A percentile compares a stretch with the other conserved stretches of the same genome.
phyloP scores from a whole-genome alignment of 1,284 basidiomycete genomes.

The Pseudozyma pruni region DNA sequence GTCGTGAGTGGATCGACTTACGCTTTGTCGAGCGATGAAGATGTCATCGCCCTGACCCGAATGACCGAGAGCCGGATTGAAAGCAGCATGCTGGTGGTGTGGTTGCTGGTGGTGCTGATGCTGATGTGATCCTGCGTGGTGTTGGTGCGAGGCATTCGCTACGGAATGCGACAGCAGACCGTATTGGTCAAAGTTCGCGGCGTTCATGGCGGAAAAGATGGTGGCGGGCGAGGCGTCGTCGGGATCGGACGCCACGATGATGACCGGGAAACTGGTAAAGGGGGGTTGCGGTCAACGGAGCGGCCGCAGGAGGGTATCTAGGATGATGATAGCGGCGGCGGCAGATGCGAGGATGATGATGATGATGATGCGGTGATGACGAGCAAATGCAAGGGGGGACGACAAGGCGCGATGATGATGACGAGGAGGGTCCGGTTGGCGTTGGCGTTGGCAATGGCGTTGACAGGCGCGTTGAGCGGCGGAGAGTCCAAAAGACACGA shows the following conservation, averaged over 20 bases:
- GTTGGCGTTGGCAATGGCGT: constrained; percentile 12
- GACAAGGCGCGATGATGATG: constrained; percentile 12
- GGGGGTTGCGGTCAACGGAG: background rate
- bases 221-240: constrained; percentile 39
- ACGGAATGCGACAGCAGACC: constrained; percentile 49
- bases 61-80: constrained; percentile 45
- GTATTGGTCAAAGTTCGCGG: constrained; percentile 50
- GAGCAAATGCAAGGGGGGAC: constrained; percentile 13
- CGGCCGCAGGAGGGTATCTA: background rate
- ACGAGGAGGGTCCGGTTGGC: constrained; percentile 5
- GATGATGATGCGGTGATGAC: background rate
- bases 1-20: constrained; percentile 14
- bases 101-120: constrained; percentile 43
- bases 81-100: constrained; percentile 43
- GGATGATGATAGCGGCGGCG: background rate
- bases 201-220: constrained; percentile 51
- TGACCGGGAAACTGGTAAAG: constrained; percentile 7
- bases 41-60: constrained; percentile 47
- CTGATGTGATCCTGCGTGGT: constrained; percentile 46
- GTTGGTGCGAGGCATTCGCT: constrained; percentile 41
- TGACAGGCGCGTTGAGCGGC: constrained; percentile 11
- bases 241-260: constrained; percentile 43
- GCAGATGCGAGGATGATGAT: background rate
- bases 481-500: background rate
- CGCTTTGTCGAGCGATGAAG: constrained; percentile 47